Evolutionary conservation across 352 stramenopile species (phyloP), one percentile per base, ranked within the genome.

Genomic region (Phytophthora meadii): DNA sequence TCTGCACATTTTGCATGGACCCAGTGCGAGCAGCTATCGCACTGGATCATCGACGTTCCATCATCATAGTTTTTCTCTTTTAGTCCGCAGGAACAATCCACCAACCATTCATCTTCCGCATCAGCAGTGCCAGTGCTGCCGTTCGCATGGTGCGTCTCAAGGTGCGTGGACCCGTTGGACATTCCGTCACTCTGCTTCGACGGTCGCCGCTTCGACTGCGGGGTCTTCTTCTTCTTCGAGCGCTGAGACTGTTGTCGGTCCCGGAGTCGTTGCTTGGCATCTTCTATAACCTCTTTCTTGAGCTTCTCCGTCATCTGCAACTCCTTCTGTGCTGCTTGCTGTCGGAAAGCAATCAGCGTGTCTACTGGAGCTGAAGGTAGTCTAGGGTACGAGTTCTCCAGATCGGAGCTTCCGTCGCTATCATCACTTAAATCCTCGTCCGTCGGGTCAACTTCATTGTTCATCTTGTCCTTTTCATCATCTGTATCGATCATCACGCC

Each of bases 31-130:
- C 82, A 91, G 34, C 50, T 65, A 40, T 89, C 82, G 36, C 82
- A 91, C 57, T 87, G 74, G 40, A 91, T 83, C 82, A 91, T 90
- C 32, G 69, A 75, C 8, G 64, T 74, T 40, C 82, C 82, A 41
- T 90, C 82, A 56, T 90, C 82, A 42, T 80, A 83, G 51, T 89
- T 87, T 19, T 81, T 74, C 37, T 82, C 64, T 36, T 65, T 74
- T 11, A 79, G 42, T 17, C 81, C 81, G 36, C 81, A 90, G 10
- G 65, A 79, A 49, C 82, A 91, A 32, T 84, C 66, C 36, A 89
- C 76, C 47, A 84, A 71, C 82, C 82, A 91, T 28, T 83, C 69
- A 44, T 88, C 79, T 44, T 84, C 76, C 36, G 45, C 41, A 41
- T 64, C 47, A 10, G 34, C 40, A 59, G 45, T 52, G 11, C 51